These are phyloP conservation scores for Pseudogymnoascus destructans DNA, from an alignment of 2,329 filamentous ascomycete species.

Conservation along the genomic window DNA sequence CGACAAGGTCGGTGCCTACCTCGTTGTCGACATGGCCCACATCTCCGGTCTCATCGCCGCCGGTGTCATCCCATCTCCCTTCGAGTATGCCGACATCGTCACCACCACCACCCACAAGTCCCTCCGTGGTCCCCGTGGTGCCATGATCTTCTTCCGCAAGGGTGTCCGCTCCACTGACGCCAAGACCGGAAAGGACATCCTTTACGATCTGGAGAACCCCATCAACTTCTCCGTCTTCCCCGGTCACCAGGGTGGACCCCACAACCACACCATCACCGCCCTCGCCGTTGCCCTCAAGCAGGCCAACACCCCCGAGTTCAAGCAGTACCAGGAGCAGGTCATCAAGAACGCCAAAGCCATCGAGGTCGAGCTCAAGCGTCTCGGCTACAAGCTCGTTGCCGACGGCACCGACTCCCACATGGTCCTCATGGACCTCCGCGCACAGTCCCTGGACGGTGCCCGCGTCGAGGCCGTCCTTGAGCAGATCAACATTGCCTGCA, in stretches of 20 bases:
- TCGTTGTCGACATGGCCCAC: conserved; percentile 96
- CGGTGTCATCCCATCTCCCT: conserved; percentile 85
- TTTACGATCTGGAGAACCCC: conserved; percentile 87
- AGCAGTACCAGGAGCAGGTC: conserved; percentile 85
- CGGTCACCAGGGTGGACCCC: conserved; percentile 93
- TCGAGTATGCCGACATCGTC: conserved; percentile 85
- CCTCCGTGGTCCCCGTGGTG: conserved; percentile 87
- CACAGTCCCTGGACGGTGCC: conserved; percentile 76
- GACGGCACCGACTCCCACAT: conserved; percentile 97
- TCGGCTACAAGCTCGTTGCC: conserved; percentile 88
- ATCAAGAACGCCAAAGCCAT: conserved; percentile 87
- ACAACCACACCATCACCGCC: conserved; percentile 99
- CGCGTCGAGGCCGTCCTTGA: conserved; percentile 93
- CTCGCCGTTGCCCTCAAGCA: conserved; percentile 91
- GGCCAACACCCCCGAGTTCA: conserved; percentile 81
- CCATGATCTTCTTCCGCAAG: conserved; percentile 99
- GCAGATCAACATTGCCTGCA: conserved; percentile 97
- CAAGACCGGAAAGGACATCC: conserved; percentile 78
- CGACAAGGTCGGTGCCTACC: conserved; percentile 84
- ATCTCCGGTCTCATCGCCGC: conserved; percentile 93
- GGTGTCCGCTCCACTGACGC: conserved; percentile 79
- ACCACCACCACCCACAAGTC: conserved; percentile 99
- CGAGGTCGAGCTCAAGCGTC: conserved; percentile 68
- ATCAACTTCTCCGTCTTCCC: conserved; percentile 99
- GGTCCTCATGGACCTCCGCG: conserved; percentile 86